phyloP scores from a whole-genome alignment of 2,329 filamentous ascomycete genomes.

The Hypoxylon sp. region DNA sequence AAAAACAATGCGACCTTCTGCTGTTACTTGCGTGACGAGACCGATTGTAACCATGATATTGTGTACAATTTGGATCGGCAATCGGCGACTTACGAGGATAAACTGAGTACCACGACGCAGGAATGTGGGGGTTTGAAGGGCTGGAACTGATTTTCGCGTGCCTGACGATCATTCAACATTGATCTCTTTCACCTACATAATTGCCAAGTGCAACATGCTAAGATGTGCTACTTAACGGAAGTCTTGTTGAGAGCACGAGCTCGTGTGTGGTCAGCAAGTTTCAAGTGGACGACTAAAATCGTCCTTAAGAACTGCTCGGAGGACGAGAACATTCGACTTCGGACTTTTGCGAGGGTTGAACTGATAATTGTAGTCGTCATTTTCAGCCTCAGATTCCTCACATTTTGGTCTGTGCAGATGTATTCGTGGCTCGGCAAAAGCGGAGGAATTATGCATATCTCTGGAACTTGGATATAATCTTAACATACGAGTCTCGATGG shows the following conservation, averaged over 20 bases:
- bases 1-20: not conserved
- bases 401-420: constrained; percentile 7
- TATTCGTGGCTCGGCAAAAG: constrained; percentile 29
- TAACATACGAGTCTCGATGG: constrained; percentile 43
- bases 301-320: not conserved
- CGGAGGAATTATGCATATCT: constrained; percentile 34
- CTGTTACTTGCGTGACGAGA: constrained; percentile 5
- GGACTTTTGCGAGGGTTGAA: constrained; percentile 19
- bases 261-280: not conserved
- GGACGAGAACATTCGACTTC: constrained; percentile 19
- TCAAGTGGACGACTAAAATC: constrained; percentile 7
- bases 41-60: not conserved
- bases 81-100: constrained; percentile 18
- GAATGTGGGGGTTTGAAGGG: constrained; percentile 31
- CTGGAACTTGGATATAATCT: constrained; percentile 35
- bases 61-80: constrained; percentile 28
- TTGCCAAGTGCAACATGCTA: constrained; percentile 13
- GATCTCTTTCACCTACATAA: constrained; percentile 19
- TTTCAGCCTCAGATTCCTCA: constrained; percentile 28
- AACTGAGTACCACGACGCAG: constrained; percentile 32
- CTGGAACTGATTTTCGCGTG: constrained; percentile 37
- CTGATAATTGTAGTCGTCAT: constrained; percentile 14
- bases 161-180: constrained; percentile 42
- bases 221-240: not conserved
- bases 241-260: not conserved